Evolutionary conservation across 2,329 filamentous ascomycete genomes (phyloP).

Genomic region (Cladosporium velox): DNA sequence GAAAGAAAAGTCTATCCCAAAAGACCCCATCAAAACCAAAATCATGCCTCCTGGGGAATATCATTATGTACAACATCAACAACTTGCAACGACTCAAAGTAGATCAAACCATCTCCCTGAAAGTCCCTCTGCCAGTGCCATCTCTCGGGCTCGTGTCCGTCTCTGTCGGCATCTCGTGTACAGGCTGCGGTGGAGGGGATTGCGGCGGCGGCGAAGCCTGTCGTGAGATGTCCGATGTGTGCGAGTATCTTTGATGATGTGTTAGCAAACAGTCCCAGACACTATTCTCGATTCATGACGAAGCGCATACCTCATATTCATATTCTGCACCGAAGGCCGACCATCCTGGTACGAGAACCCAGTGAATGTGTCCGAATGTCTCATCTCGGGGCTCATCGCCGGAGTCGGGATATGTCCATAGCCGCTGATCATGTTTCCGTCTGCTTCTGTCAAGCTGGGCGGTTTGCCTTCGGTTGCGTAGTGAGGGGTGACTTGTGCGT

Average conservation of each 20-base stretch:
- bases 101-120: conserved; percentile 9
- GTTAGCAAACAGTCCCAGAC: neutral
- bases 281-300: no score
- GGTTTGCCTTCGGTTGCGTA: conserved; percentile 10
- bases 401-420: neutral
- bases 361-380: conserved; percentile 8
- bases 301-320: conserved; percentile 7
- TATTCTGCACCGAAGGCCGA: conserved; percentile 5
- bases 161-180: conserved; percentile 15
- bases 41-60: neutral
- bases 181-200: neutral
- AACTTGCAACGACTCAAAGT: conserved; percentile 43
- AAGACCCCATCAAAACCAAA: neutral
- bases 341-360: conserved; percentile 9
- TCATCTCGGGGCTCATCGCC: conserved; percentile 13
- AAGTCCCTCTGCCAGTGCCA: neutral
- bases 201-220: conserved; percentile 13
- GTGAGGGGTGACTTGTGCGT: conserved; percentile 1
- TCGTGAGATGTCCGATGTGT: conserved; percentile 7
- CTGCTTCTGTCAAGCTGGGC: conserved; percentile 9
- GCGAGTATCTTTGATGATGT: neutral
- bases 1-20: neutral
- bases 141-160: neutral
- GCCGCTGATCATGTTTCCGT: conserved; percentile 1
- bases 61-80: conserved; percentile 8